phyloP scores from a whole-genome alignment of 169 alveolate genomes.

The Plasmodium fragile region DNA sequence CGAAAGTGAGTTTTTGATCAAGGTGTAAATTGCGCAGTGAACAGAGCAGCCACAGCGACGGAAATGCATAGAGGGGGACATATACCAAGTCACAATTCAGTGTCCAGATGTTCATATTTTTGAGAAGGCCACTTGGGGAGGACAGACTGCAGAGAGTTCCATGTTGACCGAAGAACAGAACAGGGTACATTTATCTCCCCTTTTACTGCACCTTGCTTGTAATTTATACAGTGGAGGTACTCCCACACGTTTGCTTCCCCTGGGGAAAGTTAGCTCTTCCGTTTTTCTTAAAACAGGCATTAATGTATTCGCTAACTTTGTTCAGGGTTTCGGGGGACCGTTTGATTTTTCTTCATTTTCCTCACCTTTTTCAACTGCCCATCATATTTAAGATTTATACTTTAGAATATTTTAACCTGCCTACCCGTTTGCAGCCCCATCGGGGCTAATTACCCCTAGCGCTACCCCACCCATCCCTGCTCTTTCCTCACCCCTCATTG shows the following conservation, averaged over 20 bases:
- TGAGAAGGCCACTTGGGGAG: not conserved
- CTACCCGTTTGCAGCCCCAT: not conserved
- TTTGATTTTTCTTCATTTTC: not conserved
- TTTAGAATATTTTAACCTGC: not conserved
- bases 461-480: not conserved
- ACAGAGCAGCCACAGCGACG: not conserved
- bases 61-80: not conserved
- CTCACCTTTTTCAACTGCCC: not conserved
- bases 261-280: not conserved
- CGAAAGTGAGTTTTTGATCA: constrained; percentile 39
- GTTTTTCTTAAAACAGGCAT: not conserved
- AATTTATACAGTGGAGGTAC: not conserved
- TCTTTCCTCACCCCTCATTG: not conserved
- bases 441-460: not conserved
- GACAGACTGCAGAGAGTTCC: no score
- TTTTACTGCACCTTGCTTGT: not conserved
- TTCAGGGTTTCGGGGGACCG: not conserved
- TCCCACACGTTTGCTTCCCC: not conserved
- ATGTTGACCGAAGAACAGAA: not conserved
- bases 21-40: constrained; percentile 5
- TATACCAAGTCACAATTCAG: not conserved
- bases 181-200: not conserved
- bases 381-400: not conserved
- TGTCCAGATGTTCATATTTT: not conserved
- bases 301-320: not conserved